phyloP scores from a whole-genome alignment of 1,284 basidiomycete genomes.

The Bondarzewia mesenterica region DNA sequence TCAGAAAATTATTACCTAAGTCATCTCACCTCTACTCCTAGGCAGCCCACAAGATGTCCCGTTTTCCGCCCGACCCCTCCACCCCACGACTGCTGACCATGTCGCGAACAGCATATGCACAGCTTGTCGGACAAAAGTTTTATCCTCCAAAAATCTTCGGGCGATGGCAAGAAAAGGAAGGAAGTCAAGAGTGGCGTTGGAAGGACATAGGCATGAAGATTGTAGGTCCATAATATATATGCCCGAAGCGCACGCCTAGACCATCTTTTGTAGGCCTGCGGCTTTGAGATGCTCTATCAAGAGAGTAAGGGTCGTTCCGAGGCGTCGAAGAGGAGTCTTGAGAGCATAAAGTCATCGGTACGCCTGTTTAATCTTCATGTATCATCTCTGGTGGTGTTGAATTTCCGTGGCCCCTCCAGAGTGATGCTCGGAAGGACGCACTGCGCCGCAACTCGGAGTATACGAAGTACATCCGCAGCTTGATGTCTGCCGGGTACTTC shows the following conservation, averaged over 20 bases:
- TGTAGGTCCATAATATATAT: constrained; percentile 30
- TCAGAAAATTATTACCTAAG: neutral
- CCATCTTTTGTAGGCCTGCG: constrained; percentile 58
- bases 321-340: constrained; percentile 25
- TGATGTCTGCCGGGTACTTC: constrained; percentile 68
- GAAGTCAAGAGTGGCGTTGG: constrained; percentile 61
- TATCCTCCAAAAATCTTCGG: constrained; percentile 89
- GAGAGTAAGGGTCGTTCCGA: constrained; percentile 56
- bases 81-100: constrained; percentile 58
- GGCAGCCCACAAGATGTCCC: constrained; percentile 80
- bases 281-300: constrained; percentile 92
- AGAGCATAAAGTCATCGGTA: constrained; percentile 40
- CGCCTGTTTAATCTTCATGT: constrained; percentile 13
- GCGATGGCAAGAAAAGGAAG: constrained; percentile 57
- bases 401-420: constrained; percentile 26
- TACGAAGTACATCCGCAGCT: constrained; percentile 55
- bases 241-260: too few relatives aligned
- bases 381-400: constrained; percentile 1
- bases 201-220: constrained; percentile 88
- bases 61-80: constrained; percentile 71
- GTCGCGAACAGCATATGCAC: constrained; percentile 90
- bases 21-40: constrained; percentile 21
- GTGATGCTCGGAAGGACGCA: constrained; percentile 54
- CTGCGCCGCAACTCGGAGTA: constrained; percentile 62
- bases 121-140: constrained; percentile 85